A percentile compares a stretch with the other conserved stretches of the same genome.
Evolutionary conservation across 352 stramenopile genomes (phyloP).

Genomic region (Phytophthora sansomeana): DNA sequence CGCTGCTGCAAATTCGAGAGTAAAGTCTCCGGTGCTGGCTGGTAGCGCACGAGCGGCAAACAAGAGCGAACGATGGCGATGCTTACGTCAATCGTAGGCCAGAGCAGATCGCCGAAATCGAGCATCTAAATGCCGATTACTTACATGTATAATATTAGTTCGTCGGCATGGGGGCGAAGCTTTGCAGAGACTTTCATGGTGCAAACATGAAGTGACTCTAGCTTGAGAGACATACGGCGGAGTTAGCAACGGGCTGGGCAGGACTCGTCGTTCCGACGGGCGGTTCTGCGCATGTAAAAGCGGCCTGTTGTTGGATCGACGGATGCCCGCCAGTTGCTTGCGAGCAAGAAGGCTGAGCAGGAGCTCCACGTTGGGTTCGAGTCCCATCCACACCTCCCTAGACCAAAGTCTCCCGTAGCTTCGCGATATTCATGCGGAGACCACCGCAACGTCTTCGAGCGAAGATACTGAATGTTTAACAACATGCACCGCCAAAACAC

Average conservation of each 20-base stretch:
- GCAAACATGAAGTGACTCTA: background rate
- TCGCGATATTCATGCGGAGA: background rate
- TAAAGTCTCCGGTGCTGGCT: background rate
- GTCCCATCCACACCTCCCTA: no score
- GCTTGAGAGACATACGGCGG: conserved; percentile 4
- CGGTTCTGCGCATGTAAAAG: conserved; percentile 31
- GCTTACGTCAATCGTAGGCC: conserved; percentile 7
- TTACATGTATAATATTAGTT: no score
- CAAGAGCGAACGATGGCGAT: background rate
- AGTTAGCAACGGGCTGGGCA: conserved; percentile 7
- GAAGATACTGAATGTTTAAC: no score
- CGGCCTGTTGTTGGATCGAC: conserved; percentile 19
- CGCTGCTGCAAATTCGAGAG: conserved; percentile 18
- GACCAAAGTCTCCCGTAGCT: no score
- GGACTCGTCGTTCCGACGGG: conserved; percentile 10
- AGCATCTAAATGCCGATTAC: conserved; percentile 8
- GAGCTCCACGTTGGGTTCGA: no score
- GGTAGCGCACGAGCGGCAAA: background rate
- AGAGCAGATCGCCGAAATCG: conserved; percentile 21
- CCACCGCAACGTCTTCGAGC: background rate
- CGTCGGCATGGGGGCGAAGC: background rate
- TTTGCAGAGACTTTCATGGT: background rate
- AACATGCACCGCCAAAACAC: background rate
- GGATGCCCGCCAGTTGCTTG: conserved; percentile 10
- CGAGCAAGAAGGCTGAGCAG: conserved; percentile 1